Evolutionary conservation across 2,329 filamentous ascomycete genomes (phyloP).

Genomic region (Epichloe glyceriae): DNA sequence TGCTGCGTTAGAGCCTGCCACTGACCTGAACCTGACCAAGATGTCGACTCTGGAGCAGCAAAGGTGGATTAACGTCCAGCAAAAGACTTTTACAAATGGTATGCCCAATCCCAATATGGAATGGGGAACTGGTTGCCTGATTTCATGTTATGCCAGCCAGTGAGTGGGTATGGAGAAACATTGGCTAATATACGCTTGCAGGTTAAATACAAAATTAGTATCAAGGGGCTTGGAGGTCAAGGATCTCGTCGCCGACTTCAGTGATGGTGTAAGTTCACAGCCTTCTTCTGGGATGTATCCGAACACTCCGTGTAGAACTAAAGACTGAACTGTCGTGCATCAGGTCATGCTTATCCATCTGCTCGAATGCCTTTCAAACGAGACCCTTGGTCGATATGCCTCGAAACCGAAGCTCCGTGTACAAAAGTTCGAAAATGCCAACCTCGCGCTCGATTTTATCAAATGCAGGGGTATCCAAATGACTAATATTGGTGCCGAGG

Average conservation of each 20-base stretch:
- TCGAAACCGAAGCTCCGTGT: slow-evolving; percentile 92
- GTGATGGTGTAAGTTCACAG: slow-evolving; percentile 65
- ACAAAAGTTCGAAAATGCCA: slow-evolving; percentile 96
- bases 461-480: slow-evolving; percentile 84
- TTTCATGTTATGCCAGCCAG: not conserved
- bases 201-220: slow-evolving; percentile 93
- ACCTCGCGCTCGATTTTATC: slow-evolving; percentile 88
- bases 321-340: not conserved
- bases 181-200: slow-evolving; percentile 19
- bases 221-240: slow-evolving; percentile 66
- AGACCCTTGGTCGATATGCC: slow-evolving; percentile 92
- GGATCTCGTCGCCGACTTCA: slow-evolving; percentile 79
- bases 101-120: slow-evolving; percentile 2
- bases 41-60: slow-evolving; percentile 55
- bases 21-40: slow-evolving; percentile 38
- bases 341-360: slow-evolving; percentile 93
- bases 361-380: slow-evolving; percentile 86
- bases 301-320: slow-evolving; percentile 4
- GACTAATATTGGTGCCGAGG: slow-evolving; percentile 96
- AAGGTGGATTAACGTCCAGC: slow-evolving; percentile 69
- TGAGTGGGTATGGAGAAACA: not conserved
- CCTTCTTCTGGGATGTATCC: not conserved
- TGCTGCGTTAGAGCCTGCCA: slow-evolving; percentile 32
- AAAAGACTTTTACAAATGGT: slow-evolving; percentile 98
- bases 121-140: not conserved